Evolutionary conservation across 495 filamentous ascomycete genomes (phyloP).

Genomic region (Daldinia grandis): DNA sequence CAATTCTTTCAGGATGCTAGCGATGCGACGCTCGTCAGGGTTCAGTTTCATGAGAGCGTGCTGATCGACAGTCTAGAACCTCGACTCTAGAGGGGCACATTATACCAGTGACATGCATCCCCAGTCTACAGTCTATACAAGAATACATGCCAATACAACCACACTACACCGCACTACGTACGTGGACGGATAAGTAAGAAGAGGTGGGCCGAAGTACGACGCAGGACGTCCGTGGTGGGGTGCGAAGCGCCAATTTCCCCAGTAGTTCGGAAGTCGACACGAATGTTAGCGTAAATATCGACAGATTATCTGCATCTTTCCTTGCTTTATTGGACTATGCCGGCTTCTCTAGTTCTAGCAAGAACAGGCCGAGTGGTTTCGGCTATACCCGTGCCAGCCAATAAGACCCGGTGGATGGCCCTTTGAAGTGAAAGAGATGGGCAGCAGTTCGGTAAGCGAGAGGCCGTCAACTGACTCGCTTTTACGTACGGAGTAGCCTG

Average conservation of each 20-base stretch:
- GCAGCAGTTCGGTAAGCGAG: slow-evolving; percentile 29
- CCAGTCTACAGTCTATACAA: slow-evolving; percentile 8
- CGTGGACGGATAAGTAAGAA: slow-evolving; percentile 7
- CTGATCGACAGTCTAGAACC: slow-evolving; percentile 39
- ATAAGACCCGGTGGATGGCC: slow-evolving; percentile 7
- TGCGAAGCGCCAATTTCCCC: slow-evolving; percentile 26
- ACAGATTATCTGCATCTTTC: slow-evolving; percentile 34
- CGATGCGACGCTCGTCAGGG: slow-evolving; percentile 35
- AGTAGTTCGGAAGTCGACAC: slow-evolving; percentile 32
- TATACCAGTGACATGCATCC: slow-evolving; percentile 41
- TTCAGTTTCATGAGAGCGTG: slow-evolving; percentile 31
- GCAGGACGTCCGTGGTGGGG: slow-evolving; percentile 18
- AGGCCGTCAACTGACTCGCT: slow-evolving; percentile 36
- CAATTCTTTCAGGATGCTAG: slow-evolving; percentile 17
- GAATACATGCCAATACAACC: slow-evolving; percentile 1
- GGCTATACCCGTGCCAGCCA: slow-evolving; percentile 33
- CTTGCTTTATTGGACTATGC: slow-evolving; percentile 26
- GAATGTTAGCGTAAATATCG: slow-evolving; percentile 30
- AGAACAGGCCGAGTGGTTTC: slow-evolving; percentile 28
- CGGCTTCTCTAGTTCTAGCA: slow-evolving; percentile 12
- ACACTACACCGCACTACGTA: slow-evolving; percentile 9
- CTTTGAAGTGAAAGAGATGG: slow-evolving; percentile 8
- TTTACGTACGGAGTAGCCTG: slow-evolving; percentile 37
- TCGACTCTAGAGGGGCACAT: slow-evolving; percentile 22
- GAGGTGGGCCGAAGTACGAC: slow-evolving; percentile 28